phyloP scores from a whole-genome alignment of 371 early-diverging fungal genomes.

The Quaeritorhiza haematococci region DNA sequence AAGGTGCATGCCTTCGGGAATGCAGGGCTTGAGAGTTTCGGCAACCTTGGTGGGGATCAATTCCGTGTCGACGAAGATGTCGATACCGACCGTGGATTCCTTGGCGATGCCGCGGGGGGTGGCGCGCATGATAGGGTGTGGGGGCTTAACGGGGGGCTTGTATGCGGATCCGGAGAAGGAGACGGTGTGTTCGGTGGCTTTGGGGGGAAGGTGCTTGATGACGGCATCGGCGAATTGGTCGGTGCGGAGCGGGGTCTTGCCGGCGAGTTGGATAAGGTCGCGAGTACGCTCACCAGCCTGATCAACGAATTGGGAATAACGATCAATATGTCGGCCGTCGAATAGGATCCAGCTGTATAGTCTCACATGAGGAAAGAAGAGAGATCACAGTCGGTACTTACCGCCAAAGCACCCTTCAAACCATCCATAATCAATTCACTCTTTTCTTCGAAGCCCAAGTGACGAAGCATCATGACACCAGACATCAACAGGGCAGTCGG shows the following conservation, averaged over 20 bases:
- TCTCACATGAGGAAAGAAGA: too few relatives aligned
- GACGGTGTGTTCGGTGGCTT: constrained; percentile 7
- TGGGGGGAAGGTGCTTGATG: constrained; percentile 10
- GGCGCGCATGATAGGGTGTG: background rate
- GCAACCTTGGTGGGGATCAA: constrained; percentile 11
- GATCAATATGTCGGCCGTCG: too few relatives aligned
- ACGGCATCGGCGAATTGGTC: constrained; percentile 10
- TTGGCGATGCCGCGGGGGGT: background rate
- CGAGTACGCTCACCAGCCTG: constrained; percentile 11
- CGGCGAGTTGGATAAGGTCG: constrained; percentile 13
- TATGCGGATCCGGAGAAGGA: background rate
- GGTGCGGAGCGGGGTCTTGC: constrained; percentile 5
- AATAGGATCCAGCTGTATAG: too few relatives aligned
- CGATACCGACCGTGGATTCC: constrained; percentile 9
- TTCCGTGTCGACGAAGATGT: constrained; percentile 17
- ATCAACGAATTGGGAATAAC: background rate
- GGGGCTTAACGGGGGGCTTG: background rate
- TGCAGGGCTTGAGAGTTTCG: background rate
- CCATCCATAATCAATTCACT: too few relatives aligned
- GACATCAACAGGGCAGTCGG: constrained; percentile 90
- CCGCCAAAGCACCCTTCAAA: too few relatives aligned
- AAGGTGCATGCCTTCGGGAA: constrained; percentile 6
- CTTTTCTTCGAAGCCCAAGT: constrained; percentile 83
- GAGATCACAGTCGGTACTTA: too few relatives aligned
- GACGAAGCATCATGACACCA: constrained; percentile 95